Conservation (phyloP, 2,329 filamentous ascomycete genomes). For the Dactylellina drechsleri region DNA sequence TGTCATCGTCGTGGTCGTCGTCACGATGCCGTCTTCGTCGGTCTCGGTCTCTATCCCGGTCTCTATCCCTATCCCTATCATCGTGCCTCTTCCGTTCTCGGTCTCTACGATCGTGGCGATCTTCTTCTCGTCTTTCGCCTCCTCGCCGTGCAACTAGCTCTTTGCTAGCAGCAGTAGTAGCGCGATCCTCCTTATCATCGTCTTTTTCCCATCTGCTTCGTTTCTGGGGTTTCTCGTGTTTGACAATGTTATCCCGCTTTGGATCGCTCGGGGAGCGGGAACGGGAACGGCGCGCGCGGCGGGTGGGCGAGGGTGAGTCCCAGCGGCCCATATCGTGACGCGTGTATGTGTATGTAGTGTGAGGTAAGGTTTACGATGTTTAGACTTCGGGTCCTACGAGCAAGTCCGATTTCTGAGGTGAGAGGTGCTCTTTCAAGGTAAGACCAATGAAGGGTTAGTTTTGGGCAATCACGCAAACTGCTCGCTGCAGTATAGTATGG, state of each 20-base stretch:
- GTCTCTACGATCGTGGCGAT: not conserved
- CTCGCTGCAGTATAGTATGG: no score
- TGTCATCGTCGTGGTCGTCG: constrained; percentile 56
- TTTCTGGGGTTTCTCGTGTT: constrained; percentile 15
- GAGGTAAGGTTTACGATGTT: not conserved
- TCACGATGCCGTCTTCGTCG: constrained; percentile 60
- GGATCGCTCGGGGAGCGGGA: constrained; percentile 45
- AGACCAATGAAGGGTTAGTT: no score
- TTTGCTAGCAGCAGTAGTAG: constrained; percentile 15
- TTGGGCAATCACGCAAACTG: no score
- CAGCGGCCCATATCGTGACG: constrained; percentile 33
- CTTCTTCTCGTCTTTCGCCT: not conserved
- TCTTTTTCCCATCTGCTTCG: constrained; percentile 25
- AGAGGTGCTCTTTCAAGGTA: no score
- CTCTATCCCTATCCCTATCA: constrained; percentile 53
- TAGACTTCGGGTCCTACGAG: not conserved
- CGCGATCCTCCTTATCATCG: constrained; percentile 56
- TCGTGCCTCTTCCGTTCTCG: constrained; percentile 55
- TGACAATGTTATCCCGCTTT: constrained; percentile 10
- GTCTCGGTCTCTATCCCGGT: constrained; percentile 58
- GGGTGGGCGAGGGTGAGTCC: constrained; percentile 38
- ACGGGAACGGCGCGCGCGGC: constrained; percentile 19
- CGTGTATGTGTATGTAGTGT: not conserved
- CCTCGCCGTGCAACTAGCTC: constrained; percentile 37
- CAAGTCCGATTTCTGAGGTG: no score